Percentiles rank a stretch among this genome's conserved stretches.
phyloP scores from a whole-genome alignment of 345 rosid genomes.

The Camelina neglecta region DNA sequence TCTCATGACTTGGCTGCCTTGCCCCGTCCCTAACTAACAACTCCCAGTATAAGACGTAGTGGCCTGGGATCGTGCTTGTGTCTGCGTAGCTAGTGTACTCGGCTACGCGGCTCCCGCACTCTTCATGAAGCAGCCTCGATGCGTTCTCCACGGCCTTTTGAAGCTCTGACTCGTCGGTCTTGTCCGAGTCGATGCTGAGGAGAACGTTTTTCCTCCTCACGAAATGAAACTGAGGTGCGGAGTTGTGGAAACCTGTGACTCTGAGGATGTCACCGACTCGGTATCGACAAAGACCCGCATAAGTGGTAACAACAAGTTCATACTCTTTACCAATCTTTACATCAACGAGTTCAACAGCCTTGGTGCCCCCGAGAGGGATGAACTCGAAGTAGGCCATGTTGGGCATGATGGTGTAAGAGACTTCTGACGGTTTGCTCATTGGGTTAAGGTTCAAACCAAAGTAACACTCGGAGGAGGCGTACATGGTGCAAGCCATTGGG shows the following conservation, averaged over 20 bases:
- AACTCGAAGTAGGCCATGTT: slow-evolving; percentile 98
- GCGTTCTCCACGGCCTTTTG: slow-evolving; percentile 83
- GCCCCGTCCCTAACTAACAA: slow-evolving; percentile 57
- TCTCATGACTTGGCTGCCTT: slow-evolving; percentile 54
- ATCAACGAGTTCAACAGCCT: slow-evolving; percentile 63
- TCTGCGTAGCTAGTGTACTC: slow-evolving; percentile 94
- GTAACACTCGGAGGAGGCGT: slow-evolving; percentile 95
- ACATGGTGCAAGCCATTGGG: slow-evolving; percentile 93
- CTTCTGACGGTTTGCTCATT: slow-evolving; percentile 82
- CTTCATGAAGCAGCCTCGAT: slow-evolving; percentile 45
- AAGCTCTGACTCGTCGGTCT: slow-evolving; percentile 91
- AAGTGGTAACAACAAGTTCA: slow-evolving; percentile 88
- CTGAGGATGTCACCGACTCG: slow-evolving; percentile 92
- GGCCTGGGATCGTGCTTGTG: slow-evolving; percentile 84
- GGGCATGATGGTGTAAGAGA: slow-evolving; percentile 91
- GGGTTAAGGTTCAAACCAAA: slow-evolving; percentile 91
- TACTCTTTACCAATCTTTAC: slow-evolving; percentile 88
- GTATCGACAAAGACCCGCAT: slow-evolving; percentile 85
- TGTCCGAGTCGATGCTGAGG: slow-evolving; percentile 89
- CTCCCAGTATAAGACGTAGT: slow-evolving; percentile 93
- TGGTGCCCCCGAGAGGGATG: slow-evolving; percentile 59
- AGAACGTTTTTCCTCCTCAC: slow-evolving; percentile 84
- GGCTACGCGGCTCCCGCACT: slow-evolving; percentile 68
- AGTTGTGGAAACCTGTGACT: slow-evolving; percentile 89
- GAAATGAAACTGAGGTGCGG: slow-evolving; percentile 90